These are phyloP conservation scores for Anthracocystis walkeri DNA, from an alignment of 1,284 basidiomycete species.

Conservation along the genomic window DNA sequence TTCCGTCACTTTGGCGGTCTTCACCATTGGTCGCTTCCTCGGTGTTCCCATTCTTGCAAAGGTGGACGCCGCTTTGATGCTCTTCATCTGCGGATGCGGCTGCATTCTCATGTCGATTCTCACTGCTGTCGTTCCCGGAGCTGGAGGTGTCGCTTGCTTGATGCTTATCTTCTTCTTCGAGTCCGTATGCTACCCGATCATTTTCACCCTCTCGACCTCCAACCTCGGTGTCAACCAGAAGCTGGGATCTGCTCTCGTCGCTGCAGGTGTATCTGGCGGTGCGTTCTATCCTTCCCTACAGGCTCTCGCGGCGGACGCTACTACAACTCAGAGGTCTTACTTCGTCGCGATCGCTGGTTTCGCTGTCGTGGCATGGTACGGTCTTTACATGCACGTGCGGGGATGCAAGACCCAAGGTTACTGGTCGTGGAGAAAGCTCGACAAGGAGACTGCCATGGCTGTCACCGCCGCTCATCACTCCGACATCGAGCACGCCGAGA, in stretches of 20 bases:
- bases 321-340: slow-evolving; percentile 34
- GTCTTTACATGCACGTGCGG: slow-evolving; percentile 45
- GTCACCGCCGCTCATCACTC: slow-evolving; percentile 10
- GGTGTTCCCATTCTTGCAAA: slow-evolving; percentile 76
- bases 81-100: slow-evolving; percentile 70
- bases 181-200: slow-evolving; percentile 71
- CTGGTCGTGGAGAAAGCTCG: slow-evolving; percentile 45
- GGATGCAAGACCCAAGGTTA: slow-evolving; percentile 28
- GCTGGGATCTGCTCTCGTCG: slow-evolving; percentile 40
- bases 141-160: slow-evolving; percentile 76
- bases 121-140: slow-evolving; percentile 74
- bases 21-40: slow-evolving; percentile 74
- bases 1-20: slow-evolving; percentile 76
- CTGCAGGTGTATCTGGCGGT: slow-evolving; percentile 77
- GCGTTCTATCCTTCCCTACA: slow-evolving; percentile 82
- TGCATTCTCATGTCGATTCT: slow-evolving; percentile 75
- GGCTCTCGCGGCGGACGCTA: slow-evolving; percentile 76
- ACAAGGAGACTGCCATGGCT: slow-evolving; percentile 29
- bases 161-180: slow-evolving; percentile 83
- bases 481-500: slow-evolving; percentile 21
- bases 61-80: slow-evolving; percentile 77
- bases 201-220: slow-evolving; percentile 80
- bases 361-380: slow-evolving; percentile 36
- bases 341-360: slow-evolving; percentile 41
- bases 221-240: slow-evolving; percentile 51